Percentiles rank a stretch among this genome's conserved stretches.
These are phyloP conservation scores for Santalum album DNA, from an alignment of 164 flowering plant genomes.

Conservation along the genomic window DNA sequence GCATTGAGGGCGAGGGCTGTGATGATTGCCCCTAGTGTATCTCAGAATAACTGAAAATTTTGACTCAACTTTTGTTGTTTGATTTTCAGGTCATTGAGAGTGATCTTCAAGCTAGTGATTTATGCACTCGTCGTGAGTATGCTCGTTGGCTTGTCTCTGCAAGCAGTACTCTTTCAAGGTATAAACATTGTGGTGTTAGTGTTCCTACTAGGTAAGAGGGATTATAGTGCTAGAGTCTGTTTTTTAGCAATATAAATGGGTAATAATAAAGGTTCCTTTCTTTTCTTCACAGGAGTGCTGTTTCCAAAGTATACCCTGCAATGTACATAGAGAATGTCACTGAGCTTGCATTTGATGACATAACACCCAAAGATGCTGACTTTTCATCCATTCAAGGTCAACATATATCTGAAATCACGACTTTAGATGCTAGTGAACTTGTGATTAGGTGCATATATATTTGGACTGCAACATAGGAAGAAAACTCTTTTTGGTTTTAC, in stretches of 20 bases:
- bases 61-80: no score
- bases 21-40: no score
- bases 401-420: slow-evolving; percentile 1
- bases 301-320: slow-evolving; percentile 95
- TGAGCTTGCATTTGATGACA: slow-evolving; percentile 96
- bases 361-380: slow-evolving; percentile 89
- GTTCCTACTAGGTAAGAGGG: not conserved
- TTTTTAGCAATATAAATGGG: not conserved
- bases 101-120: slow-evolving; percentile 67
- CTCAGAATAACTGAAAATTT: no score
- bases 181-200: slow-evolving; percentile 5
- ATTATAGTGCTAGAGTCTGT: not conserved
- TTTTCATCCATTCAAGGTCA: slow-evolving; percentile 92
- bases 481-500: not conserved
- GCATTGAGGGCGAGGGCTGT: no score
- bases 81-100: slow-evolving; percentile 79
- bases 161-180: slow-evolving; percentile 87
- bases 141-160: slow-evolving; percentile 97
- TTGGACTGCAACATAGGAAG: not conserved
- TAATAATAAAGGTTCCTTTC: not conserved
- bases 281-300: slow-evolving; percentile 43
- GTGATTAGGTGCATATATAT: not conserved
- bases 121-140: slow-evolving; percentile 95
- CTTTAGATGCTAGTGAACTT: not conserved
- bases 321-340: slow-evolving; percentile 92